Conservation (phyloP, 768 basidiomycete species). For the Panaeolus papilionaceus region DNA sequence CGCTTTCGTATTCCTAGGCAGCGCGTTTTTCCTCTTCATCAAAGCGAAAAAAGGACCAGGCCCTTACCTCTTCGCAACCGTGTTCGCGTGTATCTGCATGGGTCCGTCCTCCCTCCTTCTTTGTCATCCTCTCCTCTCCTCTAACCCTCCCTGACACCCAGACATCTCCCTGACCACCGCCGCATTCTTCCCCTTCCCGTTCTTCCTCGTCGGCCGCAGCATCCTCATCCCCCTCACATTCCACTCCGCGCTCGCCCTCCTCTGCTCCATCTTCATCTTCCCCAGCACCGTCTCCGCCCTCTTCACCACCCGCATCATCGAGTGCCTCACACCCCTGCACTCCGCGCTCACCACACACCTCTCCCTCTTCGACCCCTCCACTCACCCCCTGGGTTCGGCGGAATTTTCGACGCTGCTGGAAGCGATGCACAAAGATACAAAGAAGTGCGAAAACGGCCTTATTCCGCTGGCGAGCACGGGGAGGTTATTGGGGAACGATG, state of each 20-base stretch:
- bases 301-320: constrained; percentile 57
- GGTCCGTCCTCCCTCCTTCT: constrained; percentile 42
- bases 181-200: constrained; percentile 67
- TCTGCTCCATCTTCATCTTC: constrained; percentile 60
- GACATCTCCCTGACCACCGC: constrained; percentile 67
- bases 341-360: neutral
- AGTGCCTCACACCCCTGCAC: constrained; percentile 53
- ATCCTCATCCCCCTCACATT: constrained; percentile 65
- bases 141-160: constrained; percentile 25
- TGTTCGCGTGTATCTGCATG: constrained; percentile 66
- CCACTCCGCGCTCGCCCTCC: constrained; percentile 62
- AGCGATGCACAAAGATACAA: constrained; percentile 37
- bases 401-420: constrained; percentile 41
- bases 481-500: constrained; percentile 61
- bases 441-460: constrained; percentile 52
- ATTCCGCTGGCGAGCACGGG: constrained; percentile 57
- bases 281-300: constrained; percentile 66
- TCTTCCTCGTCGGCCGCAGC: constrained; percentile 58
- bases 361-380: neutral
- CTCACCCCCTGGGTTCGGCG: neutral
- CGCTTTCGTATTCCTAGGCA: constrained; percentile 70
- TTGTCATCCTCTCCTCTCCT: neutral
- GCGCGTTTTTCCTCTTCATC: constrained; percentile 60
- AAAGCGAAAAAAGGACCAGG: constrained; percentile 67
- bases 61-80: constrained; percentile 59